A percentile compares a stretch with the other conserved stretches of the same genome.
Evolutionary conservation across 2,329 filamentous ascomycete genomes (phyloP).

Genomic region (Zopfia rhizophila): DNA sequence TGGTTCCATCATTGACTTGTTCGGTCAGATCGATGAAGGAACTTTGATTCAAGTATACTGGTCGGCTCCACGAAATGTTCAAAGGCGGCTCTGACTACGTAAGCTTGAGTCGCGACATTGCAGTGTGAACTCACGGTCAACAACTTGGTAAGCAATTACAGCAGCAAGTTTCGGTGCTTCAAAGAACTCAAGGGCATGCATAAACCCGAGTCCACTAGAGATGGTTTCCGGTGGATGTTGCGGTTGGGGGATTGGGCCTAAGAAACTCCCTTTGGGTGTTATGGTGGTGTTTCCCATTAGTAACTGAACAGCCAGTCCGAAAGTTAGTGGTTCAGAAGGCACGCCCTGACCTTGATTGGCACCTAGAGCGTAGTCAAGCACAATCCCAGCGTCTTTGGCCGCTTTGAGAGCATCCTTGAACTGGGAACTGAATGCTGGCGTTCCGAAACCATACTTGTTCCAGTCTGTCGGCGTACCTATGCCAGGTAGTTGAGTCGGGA

Average conservation of each 20-base stretch:
- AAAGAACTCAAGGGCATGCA: slow-evolving; percentile 27
- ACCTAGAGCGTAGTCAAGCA: slow-evolving; percentile 60
- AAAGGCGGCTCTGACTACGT: slow-evolving; percentile 1
- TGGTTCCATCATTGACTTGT: slow-evolving; percentile 13
- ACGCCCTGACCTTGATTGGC: slow-evolving; percentile 62
- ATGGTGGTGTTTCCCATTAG: slow-evolving; percentile 24
- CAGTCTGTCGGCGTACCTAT: slow-evolving; percentile 48
- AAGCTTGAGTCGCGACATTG: neutral
- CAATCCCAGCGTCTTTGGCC: slow-evolving; percentile 46
- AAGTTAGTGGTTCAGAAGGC: slow-evolving; percentile 39
- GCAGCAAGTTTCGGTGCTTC: slow-evolving; percentile 21
- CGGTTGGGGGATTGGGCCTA: slow-evolving; percentile 19
- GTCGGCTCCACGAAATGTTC: slow-evolving; percentile 1
- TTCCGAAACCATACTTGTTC: slow-evolving; percentile 54
- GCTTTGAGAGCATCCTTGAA: slow-evolving; percentile 44
- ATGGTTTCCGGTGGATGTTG: slow-evolving; percentile 13
- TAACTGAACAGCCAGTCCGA: slow-evolving; percentile 28
- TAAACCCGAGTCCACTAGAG: slow-evolving; percentile 15
- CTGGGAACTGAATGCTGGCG: slow-evolving; percentile 42
- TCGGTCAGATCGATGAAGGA: slow-evolving; percentile 27
- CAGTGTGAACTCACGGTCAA: slow-evolving; percentile 6
- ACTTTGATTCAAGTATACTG: slow-evolving; percentile 19
- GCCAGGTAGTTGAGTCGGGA: too few species aligned
- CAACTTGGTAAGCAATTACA: slow-evolving; percentile 23
- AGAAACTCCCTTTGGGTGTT: slow-evolving; percentile 12